phyloP scores from a whole-genome alignment of 306 rosid species.

The Pyrus betulifolia region DNA sequence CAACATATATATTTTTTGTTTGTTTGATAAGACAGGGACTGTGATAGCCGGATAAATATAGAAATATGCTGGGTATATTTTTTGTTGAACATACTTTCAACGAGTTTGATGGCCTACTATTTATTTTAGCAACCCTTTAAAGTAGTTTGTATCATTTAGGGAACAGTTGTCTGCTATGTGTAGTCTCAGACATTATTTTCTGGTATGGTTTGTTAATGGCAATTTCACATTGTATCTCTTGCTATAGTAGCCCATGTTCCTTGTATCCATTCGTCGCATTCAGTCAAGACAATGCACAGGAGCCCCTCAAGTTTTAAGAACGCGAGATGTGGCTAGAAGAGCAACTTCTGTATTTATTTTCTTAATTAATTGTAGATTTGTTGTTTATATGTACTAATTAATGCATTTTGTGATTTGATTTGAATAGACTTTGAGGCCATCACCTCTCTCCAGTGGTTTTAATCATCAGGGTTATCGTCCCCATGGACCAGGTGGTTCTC shows the following conservation, averaged over 20 bases:
- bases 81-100: neutral
- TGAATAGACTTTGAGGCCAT: constrained; percentile 74
- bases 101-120: neutral
- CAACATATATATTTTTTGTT: neutral
- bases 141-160: neutral
- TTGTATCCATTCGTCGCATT: neutral
- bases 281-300: neutral
- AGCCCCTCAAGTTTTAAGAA: constrained; percentile 1
- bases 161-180: neutral
- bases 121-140: neutral
- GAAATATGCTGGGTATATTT: neutral
- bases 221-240: neutral
- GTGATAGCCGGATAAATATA: neutral
- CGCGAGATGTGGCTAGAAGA: constrained; percentile 7
- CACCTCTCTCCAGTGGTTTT: constrained; percentile 55
- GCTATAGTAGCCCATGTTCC: neutral
- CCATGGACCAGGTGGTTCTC: constrained; percentile 76
- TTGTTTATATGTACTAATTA: constrained; percentile 25
- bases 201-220: neutral
- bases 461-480: constrained; percentile 75
- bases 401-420: constrained; percentile 15
- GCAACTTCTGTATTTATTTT: constrained; percentile 13
- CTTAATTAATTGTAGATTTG: neutral
- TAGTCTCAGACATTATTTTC: neutral
- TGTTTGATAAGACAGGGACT: neutral